Evolutionary conservation across 306 rosid species (phyloP).

Genomic region (Citrullus mucosospermus): DNA sequence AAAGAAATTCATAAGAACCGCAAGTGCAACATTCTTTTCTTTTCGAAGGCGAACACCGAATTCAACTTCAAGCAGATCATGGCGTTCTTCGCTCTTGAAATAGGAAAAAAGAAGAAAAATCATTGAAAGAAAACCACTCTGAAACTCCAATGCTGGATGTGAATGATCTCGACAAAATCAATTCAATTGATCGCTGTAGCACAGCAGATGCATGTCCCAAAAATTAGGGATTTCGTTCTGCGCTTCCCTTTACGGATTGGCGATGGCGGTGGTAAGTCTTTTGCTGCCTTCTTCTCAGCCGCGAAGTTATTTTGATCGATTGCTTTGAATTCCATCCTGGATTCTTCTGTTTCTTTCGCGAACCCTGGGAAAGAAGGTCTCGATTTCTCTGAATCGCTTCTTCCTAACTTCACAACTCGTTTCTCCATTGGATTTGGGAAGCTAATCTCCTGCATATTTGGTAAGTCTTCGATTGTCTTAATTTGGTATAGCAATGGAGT

Average conservation of each 20-base stretch:
- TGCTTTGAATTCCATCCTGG: conserved; percentile 8
- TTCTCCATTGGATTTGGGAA: conserved; percentile 23
- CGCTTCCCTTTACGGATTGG: conserved; percentile 44
- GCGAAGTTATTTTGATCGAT: conserved; percentile 18
- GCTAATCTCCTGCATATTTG: background rate
- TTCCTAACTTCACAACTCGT: conserved; percentile 44
- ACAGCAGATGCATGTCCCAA: conserved; percentile 78
- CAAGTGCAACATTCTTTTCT: no score
- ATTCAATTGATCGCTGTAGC: conserved; percentile 40
- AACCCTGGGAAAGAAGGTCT: conserved; percentile 37
- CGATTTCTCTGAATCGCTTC: conserved; percentile 46
- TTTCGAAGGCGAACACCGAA: background rate
- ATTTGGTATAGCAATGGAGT: conserved; percentile 39
- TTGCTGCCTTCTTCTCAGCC: conserved; percentile 10
- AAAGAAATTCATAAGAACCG: background rate
- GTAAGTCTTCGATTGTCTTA: conserved; percentile 13
- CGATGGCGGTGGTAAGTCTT: conserved; percentile 20
- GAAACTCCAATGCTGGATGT: background rate
- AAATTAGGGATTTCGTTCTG: conserved; percentile 38
- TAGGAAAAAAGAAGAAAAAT: background rate
- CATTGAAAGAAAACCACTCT: background rate
- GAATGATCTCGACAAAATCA: background rate
- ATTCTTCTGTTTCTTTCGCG: conserved; percentile 43
- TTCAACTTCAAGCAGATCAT: background rate
- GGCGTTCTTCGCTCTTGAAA: background rate